Conservation (phyloP, 345 rosid genomes). For the Camelina neglecta region DNA sequence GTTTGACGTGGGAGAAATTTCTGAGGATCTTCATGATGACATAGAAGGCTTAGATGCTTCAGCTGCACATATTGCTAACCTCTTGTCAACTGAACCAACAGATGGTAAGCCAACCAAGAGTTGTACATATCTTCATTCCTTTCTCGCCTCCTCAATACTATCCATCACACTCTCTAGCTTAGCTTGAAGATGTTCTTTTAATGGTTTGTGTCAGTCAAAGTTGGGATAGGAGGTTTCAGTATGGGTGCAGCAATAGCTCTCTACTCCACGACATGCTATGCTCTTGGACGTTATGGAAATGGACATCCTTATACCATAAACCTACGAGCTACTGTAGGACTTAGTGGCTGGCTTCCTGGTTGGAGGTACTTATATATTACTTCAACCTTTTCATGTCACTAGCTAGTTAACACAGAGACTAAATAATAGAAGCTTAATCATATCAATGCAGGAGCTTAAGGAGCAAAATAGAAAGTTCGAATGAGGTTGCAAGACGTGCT, state of each 20-base stretch:
- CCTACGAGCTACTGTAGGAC: slow-evolving; percentile 60
- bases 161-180: slow-evolving; percentile 17
- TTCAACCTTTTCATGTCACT: slow-evolving; percentile 19
- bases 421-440: slow-evolving; percentile 9
- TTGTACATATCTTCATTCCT: slow-evolving; percentile 9
- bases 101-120: slow-evolving; percentile 53
- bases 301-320: slow-evolving; percentile 56
- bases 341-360: slow-evolving; percentile 81
- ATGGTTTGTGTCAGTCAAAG: slow-evolving; percentile 49
- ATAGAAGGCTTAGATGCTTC: slow-evolving; percentile 79
- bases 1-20: slow-evolving; percentile 72
- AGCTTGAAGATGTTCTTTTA: slow-evolving; percentile 22
- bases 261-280: slow-evolving; percentile 63
- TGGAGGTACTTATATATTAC: slow-evolving; percentile 51
- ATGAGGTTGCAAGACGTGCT: slow-evolving; percentile 59
- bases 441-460: slow-evolving; percentile 56
- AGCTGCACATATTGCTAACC: slow-evolving; percentile 77
- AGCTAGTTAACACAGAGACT: background rate
- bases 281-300: slow-evolving; percentile 58
- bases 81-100: slow-evolving; percentile 72
- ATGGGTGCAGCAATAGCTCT: slow-evolving; percentile 83
- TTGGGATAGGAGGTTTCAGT: slow-evolving; percentile 83
- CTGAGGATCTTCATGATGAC: slow-evolving; percentile 73
- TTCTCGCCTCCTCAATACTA: background rate
- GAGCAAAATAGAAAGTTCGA: slow-evolving; percentile 59